Conservation (phyloP, 352 stramenopile genomes). For the Globisporangium paddicum region DNA sequence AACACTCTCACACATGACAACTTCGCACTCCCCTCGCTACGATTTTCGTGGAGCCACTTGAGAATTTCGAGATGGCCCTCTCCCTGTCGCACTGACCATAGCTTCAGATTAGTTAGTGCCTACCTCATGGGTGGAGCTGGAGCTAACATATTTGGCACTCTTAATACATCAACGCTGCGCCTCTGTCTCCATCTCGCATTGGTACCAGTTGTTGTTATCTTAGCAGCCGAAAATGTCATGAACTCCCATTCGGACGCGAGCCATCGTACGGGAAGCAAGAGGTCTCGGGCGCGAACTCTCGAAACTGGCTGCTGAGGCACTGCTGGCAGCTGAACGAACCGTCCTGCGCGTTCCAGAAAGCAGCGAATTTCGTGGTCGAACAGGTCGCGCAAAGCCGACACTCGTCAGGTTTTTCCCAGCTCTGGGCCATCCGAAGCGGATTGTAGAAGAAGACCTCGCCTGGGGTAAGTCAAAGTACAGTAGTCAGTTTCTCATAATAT, state of each 20-base stretch:
- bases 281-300: conserved; percentile 13
- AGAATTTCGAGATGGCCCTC: too few relatives aligned
- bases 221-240: background rate
- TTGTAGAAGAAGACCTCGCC: conserved; percentile 72
- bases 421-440: conserved; percentile 42
- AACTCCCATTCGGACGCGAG: conserved; percentile 27
- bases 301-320: conserved; percentile 23
- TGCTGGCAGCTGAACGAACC: conserved; percentile 40
- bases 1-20: too few relatives aligned
- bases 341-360: conserved; percentile 41
- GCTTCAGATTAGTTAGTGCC: too few relatives aligned
- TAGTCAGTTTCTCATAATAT: background rate
- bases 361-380: conserved; percentile 28
- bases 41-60: too few relatives aligned
- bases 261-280: conserved; percentile 52
- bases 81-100: too few relatives aligned
- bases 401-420: conserved; percentile 48
- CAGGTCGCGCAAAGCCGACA: conserved; percentile 43
- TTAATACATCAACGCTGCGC: too few relatives aligned
- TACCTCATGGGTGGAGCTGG: too few relatives aligned
- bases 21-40: too few relatives aligned
- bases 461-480: conserved; percentile 6
- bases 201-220: too few relatives aligned
- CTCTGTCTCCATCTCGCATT: too few relatives aligned
- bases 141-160: too few relatives aligned